A percentile compares a stretch with the other conserved stretches of the same genome.
phyloP scores from a whole-genome alignment of 2,329 filamentous ascomycete genomes.

The Aspergillus hiratsukae region DNA sequence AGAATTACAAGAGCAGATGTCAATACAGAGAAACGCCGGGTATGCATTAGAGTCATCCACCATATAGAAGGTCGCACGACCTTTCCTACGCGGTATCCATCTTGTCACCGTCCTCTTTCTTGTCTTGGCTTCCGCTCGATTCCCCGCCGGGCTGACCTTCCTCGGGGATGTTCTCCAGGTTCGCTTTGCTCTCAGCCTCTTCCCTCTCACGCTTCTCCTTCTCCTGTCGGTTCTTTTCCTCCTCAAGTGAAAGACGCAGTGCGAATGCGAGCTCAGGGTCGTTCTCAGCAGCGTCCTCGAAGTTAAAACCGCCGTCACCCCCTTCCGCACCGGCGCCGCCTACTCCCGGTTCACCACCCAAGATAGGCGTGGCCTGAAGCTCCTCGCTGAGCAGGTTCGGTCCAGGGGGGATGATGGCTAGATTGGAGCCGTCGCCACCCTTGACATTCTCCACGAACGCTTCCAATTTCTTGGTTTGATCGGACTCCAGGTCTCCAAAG shows the following conservation, averaged over 20 bases:
- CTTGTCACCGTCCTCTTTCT: conserved; percentile 63
- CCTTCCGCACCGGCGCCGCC: conserved; percentile 45
- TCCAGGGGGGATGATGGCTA: conserved; percentile 86
- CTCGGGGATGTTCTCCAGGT: conserved; percentile 77
- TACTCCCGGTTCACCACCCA: conserved; percentile 71
- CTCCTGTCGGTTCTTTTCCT: conserved; percentile 91
- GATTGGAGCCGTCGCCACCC: conserved; percentile 81
- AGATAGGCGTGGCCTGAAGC: conserved; percentile 81
- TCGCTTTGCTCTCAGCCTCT: conserved; percentile 65
- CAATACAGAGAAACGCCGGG: conserved; percentile 32
- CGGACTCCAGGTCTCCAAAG: conserved; percentile 89
- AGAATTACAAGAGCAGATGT: conserved; percentile 16
- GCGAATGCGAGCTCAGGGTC: conserved; percentile 94
- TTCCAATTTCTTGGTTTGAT: conserved; percentile 82
- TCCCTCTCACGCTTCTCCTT: conserved; percentile 75
- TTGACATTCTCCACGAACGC: conserved; percentile 93
- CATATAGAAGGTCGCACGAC: conserved; percentile 8
- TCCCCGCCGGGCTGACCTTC: conserved; percentile 65
- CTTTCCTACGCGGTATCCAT: conserved; percentile 77
- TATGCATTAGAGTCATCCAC: conserved; percentile 34
- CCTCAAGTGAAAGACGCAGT: conserved; percentile 94
- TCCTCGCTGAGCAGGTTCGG: conserved; percentile 90
- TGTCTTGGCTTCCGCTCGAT: conserved; percentile 54
- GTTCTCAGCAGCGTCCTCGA: conserved; percentile 74
- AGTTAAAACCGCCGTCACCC: conserved; percentile 60